These are phyloP conservation scores for Dryadomyces quercivorus DNA, from an alignment of 2,329 filamentous ascomycete genomes.

Conservation along the genomic window DNA sequence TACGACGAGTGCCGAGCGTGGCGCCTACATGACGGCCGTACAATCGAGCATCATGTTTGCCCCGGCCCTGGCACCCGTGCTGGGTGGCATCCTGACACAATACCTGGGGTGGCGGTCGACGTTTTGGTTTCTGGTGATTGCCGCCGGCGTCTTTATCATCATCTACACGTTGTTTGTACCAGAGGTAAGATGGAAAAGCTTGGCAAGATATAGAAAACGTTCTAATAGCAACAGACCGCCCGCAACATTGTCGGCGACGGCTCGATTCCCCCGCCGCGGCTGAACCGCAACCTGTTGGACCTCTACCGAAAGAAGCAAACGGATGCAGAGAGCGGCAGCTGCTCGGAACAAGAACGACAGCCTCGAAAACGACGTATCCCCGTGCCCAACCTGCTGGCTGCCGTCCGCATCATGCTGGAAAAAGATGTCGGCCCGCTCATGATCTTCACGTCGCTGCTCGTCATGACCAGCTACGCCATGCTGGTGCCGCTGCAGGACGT, in stretches of 20 bases:
- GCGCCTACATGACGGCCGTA: conserved; percentile 37
- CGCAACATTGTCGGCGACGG: conserved; percentile 34
- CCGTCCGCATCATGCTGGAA: conserved; percentile 21
- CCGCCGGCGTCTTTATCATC: conserved; percentile 21
- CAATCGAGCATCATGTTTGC: conserved; percentile 29
- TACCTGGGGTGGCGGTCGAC: conserved; percentile 40
- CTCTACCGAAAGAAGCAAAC: background rate
- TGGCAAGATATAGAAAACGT: no score
- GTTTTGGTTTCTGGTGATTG: conserved; percentile 44
- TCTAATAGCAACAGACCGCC: conserved; percentile 15
- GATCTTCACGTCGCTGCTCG: conserved; percentile 22
- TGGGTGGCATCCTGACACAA: conserved; percentile 39
- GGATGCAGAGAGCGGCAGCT: conserved; percentile 5
- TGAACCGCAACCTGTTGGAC: conserved; percentile 13
- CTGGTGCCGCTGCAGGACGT: conserved; percentile 21
- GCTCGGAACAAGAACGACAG: background rate
- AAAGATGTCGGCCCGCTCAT: conserved; percentile 22
- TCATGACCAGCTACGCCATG: conserved; percentile 22
- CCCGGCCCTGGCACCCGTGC: conserved; percentile 30
- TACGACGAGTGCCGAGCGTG: conserved; percentile 42
- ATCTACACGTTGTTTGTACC: conserved; percentile 17
- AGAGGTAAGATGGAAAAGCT: conserved; percentile 2
- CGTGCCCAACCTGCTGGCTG: conserved; percentile 18
- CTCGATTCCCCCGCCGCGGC: conserved; percentile 22
- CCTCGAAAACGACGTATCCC: conserved; percentile 13